A percentile compares a stretch with the other conserved stretches of the same genome.
Evolutionary conservation across 495 filamentous ascomycete genomes (phyloP).

Genomic region (Penicillium steckii): DNA sequence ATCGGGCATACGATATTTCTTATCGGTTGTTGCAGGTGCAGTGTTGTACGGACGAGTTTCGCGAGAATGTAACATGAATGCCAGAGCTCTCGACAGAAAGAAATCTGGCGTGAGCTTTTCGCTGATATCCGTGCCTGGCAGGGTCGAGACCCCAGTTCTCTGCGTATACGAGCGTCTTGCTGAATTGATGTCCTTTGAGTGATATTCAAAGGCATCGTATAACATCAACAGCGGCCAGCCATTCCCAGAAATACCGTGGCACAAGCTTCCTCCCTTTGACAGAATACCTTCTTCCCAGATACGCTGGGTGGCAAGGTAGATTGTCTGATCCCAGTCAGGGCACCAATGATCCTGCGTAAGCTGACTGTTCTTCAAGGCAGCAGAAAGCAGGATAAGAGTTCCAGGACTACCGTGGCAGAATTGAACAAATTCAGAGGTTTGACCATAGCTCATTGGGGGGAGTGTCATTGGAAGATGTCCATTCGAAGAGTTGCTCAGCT

Average conservation of each 20-base stretch:
- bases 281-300: slow-evolving; percentile 49
- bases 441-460: slow-evolving; percentile 16
- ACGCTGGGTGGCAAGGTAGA: slow-evolving; percentile 33
- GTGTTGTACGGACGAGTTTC: slow-evolving; percentile 41
- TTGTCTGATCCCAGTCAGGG: slow-evolving; percentile 42
- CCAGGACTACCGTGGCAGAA: slow-evolving; percentile 49
- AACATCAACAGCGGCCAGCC: slow-evolving; percentile 39
- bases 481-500: slow-evolving; percentile 30
- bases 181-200: slow-evolving; percentile 15
- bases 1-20: slow-evolving; percentile 46
- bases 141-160: slow-evolving; percentile 6
- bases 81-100: slow-evolving; percentile 42
- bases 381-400: slow-evolving; percentile 35
- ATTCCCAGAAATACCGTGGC: slow-evolving; percentile 49
- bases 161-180: slow-evolving; percentile 23
- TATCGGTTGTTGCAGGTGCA: slow-evolving; percentile 7
- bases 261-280: slow-evolving; percentile 47
- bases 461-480: slow-evolving; percentile 44
- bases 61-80: slow-evolving; percentile 41
- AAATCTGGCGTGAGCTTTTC: slow-evolving; percentile 31
- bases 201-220: slow-evolving; percentile 35
- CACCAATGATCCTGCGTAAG: slow-evolving; percentile 33
- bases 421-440: slow-evolving; percentile 38
- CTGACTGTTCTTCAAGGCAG: slow-evolving; percentile 27
- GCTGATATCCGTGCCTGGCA: slow-evolving; percentile 2